Percentiles rank a stretch among this genome's conserved stretches.
Conservation (phyloP, 2,329 filamentous ascomycete species). For the Penicillium sp. region DNA sequence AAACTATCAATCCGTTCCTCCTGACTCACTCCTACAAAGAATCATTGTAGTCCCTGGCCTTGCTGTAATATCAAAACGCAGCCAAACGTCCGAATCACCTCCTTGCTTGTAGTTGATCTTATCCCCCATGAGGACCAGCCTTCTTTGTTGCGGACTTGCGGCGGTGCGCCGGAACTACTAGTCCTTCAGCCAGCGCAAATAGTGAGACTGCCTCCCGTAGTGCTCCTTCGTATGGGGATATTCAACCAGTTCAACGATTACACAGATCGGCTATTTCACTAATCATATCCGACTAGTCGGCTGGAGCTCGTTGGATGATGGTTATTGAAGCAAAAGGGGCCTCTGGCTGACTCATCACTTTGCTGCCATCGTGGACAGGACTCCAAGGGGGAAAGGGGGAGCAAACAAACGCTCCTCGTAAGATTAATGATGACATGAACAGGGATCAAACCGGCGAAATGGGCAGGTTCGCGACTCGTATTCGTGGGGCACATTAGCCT, state of each 20-base stretch:
- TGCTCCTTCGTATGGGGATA: neutral
- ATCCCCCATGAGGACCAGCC: neutral
- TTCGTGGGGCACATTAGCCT: slow-evolving; percentile 9
- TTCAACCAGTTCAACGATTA: neutral
- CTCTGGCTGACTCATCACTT: neutral
- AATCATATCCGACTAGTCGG: neutral
- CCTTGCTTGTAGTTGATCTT: slow-evolving; percentile 9
- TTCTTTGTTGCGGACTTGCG: neutral
- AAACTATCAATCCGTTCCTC: neutral
- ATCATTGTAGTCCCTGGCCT: neutral
- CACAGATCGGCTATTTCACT: neutral
- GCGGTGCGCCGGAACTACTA: neutral
- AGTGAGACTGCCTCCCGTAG: neutral
- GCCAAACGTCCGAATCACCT: neutral
- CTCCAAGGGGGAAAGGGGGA: slow-evolving; percentile 20
- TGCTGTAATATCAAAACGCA: neutral
- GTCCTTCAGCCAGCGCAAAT: neutral
- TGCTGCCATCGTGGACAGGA: neutral
- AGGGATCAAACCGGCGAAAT: slow-evolving; percentile 13
- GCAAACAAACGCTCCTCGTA: neutral
- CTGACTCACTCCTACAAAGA: neutral
- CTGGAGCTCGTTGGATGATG: neutral
- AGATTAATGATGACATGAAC: slow-evolving; percentile 11
- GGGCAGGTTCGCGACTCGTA: slow-evolving; percentile 15
- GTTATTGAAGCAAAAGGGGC: neutral